A percentile compares a stretch with the other conserved stretches of the same genome.
These are phyloP conservation scores for Russula sp. DNA, from an alignment of 768 basidiomycete genomes.

Conservation along the genomic window DNA sequence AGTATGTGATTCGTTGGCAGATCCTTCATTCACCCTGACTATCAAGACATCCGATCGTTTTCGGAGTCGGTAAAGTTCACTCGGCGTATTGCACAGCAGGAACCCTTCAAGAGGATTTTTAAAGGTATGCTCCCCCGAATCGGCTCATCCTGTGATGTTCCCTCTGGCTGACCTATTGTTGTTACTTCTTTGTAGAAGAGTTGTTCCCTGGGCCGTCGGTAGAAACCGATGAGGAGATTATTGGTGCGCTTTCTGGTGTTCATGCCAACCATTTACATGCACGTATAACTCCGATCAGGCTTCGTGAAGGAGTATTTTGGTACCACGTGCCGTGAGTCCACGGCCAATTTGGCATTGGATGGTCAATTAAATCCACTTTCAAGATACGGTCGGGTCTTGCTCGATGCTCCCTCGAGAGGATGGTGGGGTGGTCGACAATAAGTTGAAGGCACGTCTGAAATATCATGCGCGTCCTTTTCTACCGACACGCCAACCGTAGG, in stretches of 20 bases:
- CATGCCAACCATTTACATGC: neutral
- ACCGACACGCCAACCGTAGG: conserved; percentile 10
- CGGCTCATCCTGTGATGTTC: neutral
- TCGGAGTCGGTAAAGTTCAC: conserved; percentile 31
- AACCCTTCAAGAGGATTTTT: conserved; percentile 30
- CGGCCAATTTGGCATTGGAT: too few relatives aligned
- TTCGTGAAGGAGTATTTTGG: neutral
- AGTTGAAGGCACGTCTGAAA: conserved; percentile 18
- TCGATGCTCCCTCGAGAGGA: conserved; percentile 29
- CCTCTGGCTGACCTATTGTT: neutral
- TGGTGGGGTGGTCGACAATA: conserved; percentile 28
- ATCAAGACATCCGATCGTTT: conserved; percentile 20
- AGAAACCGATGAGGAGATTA: conserved; percentile 25
- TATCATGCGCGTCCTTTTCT: neutral
- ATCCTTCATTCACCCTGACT: neutral
- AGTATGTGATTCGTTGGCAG: neutral
- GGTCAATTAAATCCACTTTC: neutral
- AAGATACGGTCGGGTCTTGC: conserved; percentile 26
- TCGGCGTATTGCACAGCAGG: conserved; percentile 26
- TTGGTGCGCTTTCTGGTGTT: conserved; percentile 1
- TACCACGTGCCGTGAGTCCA: conserved; percentile 18
- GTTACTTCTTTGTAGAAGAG: conserved; percentile 15
- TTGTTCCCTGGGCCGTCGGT: conserved; percentile 21
- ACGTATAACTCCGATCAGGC: neutral
- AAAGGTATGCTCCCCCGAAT: conserved; percentile 7